Conservation (phyloP, 176 grass and related monocot genomes). For the Juncus inflexus region DNA sequence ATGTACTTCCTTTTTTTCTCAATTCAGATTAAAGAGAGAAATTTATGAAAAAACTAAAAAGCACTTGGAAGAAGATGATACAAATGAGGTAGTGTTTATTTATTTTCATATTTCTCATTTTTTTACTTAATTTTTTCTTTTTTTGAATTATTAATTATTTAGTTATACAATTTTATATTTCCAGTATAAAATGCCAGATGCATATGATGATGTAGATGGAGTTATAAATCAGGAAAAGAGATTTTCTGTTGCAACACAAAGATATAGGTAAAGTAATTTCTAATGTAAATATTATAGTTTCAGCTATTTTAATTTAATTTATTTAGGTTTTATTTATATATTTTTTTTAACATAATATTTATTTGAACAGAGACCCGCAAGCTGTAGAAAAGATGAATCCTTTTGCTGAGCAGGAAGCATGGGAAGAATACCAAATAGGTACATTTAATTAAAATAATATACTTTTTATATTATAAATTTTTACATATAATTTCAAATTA, state of each 20-base stretch:
- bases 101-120: constrained; percentile 11
- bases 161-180: constrained; percentile 7
- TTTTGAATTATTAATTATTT: constrained; percentile 10
- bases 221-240: constrained; percentile 93
- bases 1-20: constrained; percentile 24
- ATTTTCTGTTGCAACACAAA: constrained; percentile 75
- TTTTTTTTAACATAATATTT: constrained; percentile 22
- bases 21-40: constrained; percentile 67
- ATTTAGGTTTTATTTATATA: not conserved
- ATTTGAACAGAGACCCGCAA: constrained; percentile 56
- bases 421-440: constrained; percentile 99
- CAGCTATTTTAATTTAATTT: constrained; percentile 13
- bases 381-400: constrained; percentile 95
- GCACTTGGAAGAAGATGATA: constrained; percentile 46
- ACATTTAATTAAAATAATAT: constrained; percentile 5
- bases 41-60: constrained; percentile 73
- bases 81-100: constrained; percentile 54
- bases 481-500: constrained; percentile 12
- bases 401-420: constrained; percentile 96
- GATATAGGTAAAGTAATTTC: constrained; percentile 51
- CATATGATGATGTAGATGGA: constrained; percentile 82
- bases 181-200: constrained; percentile 97
- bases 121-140: constrained; percentile 2
- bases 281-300: constrained; percentile 4
- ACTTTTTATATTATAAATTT: not conserved